Base-by-base conservation (phyloP, 1,284 basidiomycete species). In the Erythrobasidium hasegawianum region DNA sequence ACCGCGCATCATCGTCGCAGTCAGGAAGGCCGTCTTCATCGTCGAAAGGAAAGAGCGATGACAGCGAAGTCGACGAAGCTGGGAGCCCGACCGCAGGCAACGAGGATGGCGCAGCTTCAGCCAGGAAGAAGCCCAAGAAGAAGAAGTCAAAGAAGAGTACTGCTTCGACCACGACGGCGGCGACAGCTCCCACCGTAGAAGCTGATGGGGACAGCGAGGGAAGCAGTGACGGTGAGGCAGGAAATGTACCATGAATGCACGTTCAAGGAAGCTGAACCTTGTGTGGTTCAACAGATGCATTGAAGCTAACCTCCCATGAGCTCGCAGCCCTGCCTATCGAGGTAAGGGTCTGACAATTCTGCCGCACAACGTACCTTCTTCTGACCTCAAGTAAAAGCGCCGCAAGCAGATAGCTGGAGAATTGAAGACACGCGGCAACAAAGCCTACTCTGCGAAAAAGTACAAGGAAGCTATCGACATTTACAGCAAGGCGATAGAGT, bases 401-500 rank as follows among this genome's bases (percentile, higher is more conserved):
- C 86, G 91, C 57, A 81, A 84, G 69, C 82, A 83, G 71, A 80
- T 87, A 45, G 94, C 94, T 7, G 85, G 86, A 11, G 80, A 84
- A 11, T 85, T 95, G 76, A 99, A 99, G 79, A 83, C 86, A 39
- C 84, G 86, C 75, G 96, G 96, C 57, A 99, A 99, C 79, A 82
- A 85, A 67, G 86, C 90, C 22, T 98, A 97, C 81, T 84, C 86
- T 71, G 81, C 82, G 67, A 87, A 87, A 73, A 84, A 88, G 71
- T 97, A 88, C 75, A 77, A 82, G 27, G 81, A 83, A 56, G 96
- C 96, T 9, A 86, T 87, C 57, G 83, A 86, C 47, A 84, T 87
- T 74, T 99, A 98, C 83, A 89, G 91, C 27, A 88, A 88, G 76
- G 95, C 96, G 26, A 96, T 97, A 71, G 84, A 86, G 66, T 87